Evolutionary conservation across 805 yeast species (phyloP), one percentile per base, ranked within the genome.

Genomic region (Barnettozyma sucrosica): DNA sequence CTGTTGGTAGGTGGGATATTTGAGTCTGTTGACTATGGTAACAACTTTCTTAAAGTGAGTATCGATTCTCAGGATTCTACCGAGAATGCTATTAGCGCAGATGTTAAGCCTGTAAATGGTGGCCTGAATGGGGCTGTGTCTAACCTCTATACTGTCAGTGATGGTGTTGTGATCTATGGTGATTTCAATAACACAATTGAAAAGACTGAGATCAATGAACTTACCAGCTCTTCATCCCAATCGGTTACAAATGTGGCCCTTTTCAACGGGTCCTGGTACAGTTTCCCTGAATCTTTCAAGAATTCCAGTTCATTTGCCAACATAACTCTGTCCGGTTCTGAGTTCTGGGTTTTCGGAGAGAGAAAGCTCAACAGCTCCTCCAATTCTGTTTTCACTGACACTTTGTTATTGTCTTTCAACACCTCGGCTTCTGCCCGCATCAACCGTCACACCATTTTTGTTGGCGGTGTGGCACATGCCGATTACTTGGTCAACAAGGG

Each of bases 1-100:
- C 51, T 80, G 13, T 65, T 66, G 28, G 55, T 82, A 44, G 76
- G 77, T 5, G 89, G 87, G 45, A 71, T 71, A 18, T 72, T 76
- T 50, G 56, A 63, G 2, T 63, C 73, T 5, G 21, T 18, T n/a
- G 45, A 55, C 0, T 58, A 64, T 37, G 71, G 75, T 34, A 67
- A 66, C 19, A 68, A 72, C 50, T 62, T 79, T 25, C 55, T 74
- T 2, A 61, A 58, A 2, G 46, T 71, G 3, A 52, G 61, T 4
- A 47, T 72, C 5, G 53, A 53, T 19, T 47, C 55, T 2, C 53
- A 59, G 36, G 51, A 59, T 7, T 51, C 42, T n/a, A 30, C 43
- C 9, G 36, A 54, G 7, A 51, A 45, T 10, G 45, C 60, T 5
- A n/a, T 50, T 10, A 30, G 34, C 8, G 62, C 61, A 1, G 45